phyloP scores from a whole-genome alignment of 495 filamentous ascomycete species.

The Penicillium cinerascens region DNA sequence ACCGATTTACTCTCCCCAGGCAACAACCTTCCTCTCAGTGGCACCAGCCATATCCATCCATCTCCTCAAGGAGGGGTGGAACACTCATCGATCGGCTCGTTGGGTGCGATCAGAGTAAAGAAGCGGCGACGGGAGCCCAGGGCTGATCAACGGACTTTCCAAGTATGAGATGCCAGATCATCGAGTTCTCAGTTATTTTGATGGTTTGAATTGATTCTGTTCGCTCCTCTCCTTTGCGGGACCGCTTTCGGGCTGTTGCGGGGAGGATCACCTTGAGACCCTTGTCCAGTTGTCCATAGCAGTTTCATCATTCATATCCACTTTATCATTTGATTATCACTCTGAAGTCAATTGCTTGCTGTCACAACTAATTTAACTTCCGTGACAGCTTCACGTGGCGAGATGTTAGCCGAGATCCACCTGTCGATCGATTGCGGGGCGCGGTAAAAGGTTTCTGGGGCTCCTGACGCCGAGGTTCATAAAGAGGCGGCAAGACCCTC shows the following conservation, averaged over 20 bases:
- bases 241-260: constrained; percentile 9
- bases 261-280: background rate
- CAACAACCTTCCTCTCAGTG: constrained; percentile 45
- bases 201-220: background rate
- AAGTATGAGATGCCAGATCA: background rate
- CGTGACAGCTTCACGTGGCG: constrained; percentile 16
- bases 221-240: background rate
- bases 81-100: constrained; percentile 32
- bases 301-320: background rate
- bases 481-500: background rate
- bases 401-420: constrained; percentile 12
- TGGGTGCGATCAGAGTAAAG: constrained; percentile 46
- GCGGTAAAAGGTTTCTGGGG: constrained; percentile 9
- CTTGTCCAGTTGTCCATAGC: background rate
- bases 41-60: constrained; percentile 34
- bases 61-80: constrained; percentile 20
- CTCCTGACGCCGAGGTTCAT: constrained; percentile 22
- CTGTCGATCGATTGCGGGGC: constrained; percentile 19
- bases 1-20: constrained; percentile 53
- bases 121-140: constrained; percentile 52
- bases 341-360: background rate
- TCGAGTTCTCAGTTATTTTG: background rate
- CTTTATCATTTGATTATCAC: background rate
- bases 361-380: background rate
- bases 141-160: constrained; percentile 39